phyloP scores from a whole-genome alignment of 768 basidiomycete species.

The Russula compacta region DNA sequence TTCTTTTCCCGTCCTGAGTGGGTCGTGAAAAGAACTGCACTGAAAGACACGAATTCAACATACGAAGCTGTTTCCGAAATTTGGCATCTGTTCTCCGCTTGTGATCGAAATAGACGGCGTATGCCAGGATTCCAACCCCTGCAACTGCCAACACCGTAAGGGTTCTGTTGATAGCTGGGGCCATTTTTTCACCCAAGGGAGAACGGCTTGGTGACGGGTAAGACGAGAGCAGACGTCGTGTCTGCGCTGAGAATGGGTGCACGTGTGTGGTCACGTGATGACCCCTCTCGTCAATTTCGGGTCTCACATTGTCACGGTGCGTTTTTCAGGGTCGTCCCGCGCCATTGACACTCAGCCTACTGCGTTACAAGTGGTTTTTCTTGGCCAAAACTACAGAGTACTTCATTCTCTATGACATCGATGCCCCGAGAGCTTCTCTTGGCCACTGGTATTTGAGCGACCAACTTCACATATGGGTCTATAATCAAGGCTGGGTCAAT shows the following conservation, averaged over 20 bases:
- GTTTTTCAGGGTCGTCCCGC: too few relatives aligned
- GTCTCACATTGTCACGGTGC: too few relatives aligned
- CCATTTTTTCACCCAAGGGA: not conserved
- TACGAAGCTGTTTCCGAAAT: slow-evolving; percentile 74
- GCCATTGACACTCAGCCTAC: too few relatives aligned
- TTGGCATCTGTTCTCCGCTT: slow-evolving; percentile 77
- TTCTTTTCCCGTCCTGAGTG: slow-evolving; percentile 83
- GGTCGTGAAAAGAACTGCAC: not conserved
- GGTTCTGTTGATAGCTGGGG: slow-evolving; percentile 26
- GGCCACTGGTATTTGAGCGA: slow-evolving; percentile 43
- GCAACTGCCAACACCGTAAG: slow-evolving; percentile 35
- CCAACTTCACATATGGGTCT: slow-evolving; percentile 65
- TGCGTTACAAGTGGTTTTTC: too few relatives aligned
- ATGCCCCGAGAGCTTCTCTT: slow-evolving; percentile 47
- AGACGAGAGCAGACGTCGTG: not conserved
- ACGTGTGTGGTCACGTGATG: not conserved
- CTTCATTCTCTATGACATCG: too few relatives aligned
- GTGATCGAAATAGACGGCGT: slow-evolving; percentile 93
- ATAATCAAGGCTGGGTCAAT: too few relatives aligned
- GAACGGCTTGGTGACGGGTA: not conserved
- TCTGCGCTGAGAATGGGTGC: not conserved
- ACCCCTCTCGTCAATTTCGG: too few relatives aligned
- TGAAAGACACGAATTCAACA: not conserved
- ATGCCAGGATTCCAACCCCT: slow-evolving; percentile 54
- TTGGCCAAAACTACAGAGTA: too few relatives aligned